Base-by-base conservation (phyloP, 306 rosid species). In the Cajanus cajan region DNA sequence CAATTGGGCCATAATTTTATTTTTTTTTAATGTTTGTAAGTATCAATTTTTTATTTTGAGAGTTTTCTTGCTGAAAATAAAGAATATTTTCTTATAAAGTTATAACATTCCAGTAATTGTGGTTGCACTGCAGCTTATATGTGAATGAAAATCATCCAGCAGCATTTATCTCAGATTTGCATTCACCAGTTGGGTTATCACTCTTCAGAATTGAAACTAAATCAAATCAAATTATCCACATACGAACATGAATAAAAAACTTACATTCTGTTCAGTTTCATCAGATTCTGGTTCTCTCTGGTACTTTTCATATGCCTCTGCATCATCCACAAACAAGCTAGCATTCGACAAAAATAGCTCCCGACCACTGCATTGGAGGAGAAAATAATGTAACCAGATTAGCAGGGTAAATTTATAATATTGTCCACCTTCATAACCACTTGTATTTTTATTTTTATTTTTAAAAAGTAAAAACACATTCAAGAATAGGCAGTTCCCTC, bases 291-390 rank as follows among this genome's bases (percentile, higher is more conserved):
- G 87, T 61, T 89, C 94, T 83, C 97, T 93, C 21, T 83, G 90
- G 82, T 91, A 96, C 68, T 84, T 75, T 48, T 96, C 99, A 78
- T 90, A 91, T 41, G 99, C 99, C 86, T 91, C 99, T 7, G 80
- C 93, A 85, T 96, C 99, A 82, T 96, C 99, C 85, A 96, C 99
- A 87, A 96, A 96, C 89, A 90, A 77, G 85, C 94, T 93, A 77
- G 99, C 93, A 89, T 96, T 88, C 6, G 90, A 84, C 87, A 90
- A 88, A 88, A 96, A 96, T 83, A 96, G 89, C 90, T 96, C 99
- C 33, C 91, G 89, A 4, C 91, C 91, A 75, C 91, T 88, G 86
- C 88, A 79, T 66, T 57, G 68, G 69, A 82, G 40, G 73, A 45
- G 58, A 6, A 44, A 61, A 70, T 7, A 44, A 40, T 41, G 59